These are phyloP conservation scores for Telfairia occidentalis DNA, from an alignment of 331 rosid species.

Conservation along the genomic window DNA sequence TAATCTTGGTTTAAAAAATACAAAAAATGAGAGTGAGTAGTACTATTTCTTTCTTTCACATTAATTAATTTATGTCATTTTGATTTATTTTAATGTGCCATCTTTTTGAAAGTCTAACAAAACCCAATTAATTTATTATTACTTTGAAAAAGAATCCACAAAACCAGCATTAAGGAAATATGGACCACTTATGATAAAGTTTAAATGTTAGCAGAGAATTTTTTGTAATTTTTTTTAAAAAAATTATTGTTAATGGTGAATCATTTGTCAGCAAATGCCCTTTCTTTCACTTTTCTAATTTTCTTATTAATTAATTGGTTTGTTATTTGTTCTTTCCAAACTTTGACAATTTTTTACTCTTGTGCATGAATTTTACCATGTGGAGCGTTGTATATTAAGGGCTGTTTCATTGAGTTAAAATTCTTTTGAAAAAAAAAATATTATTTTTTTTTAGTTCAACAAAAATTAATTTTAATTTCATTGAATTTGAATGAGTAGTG, in stretches of 20 bases:
- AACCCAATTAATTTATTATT: conserved; percentile 13
- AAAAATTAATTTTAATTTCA: no score
- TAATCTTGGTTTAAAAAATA: conserved; percentile 16
- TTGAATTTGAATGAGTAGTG: no score
- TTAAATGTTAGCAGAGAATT: conserved; percentile 1
- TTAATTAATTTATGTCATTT: background rate
- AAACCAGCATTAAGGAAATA: conserved; percentile 24
- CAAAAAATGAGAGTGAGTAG: conserved; percentile 22
- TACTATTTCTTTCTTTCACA: conserved; percentile 18
- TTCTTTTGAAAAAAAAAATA: no score
- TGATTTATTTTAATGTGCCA: background rate
- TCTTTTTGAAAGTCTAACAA: conserved; percentile 22
- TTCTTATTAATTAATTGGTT: background rate
- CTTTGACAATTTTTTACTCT: background rate
- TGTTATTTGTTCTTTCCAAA: background rate
- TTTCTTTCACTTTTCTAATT: background rate
- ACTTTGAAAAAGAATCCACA: conserved; percentile 26
- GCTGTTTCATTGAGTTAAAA: background rate
- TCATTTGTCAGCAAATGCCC: conserved; percentile 5
- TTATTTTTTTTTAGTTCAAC: no score
- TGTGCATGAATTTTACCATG: background rate
- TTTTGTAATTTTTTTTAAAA: background rate
- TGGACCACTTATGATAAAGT: conserved; percentile 31
- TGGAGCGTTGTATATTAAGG: background rate
- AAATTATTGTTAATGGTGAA: conserved; percentile 7